phyloP scores from a whole-genome alignment of 208 protist genomes.

The Trypanosoma platydactyli region DNA sequence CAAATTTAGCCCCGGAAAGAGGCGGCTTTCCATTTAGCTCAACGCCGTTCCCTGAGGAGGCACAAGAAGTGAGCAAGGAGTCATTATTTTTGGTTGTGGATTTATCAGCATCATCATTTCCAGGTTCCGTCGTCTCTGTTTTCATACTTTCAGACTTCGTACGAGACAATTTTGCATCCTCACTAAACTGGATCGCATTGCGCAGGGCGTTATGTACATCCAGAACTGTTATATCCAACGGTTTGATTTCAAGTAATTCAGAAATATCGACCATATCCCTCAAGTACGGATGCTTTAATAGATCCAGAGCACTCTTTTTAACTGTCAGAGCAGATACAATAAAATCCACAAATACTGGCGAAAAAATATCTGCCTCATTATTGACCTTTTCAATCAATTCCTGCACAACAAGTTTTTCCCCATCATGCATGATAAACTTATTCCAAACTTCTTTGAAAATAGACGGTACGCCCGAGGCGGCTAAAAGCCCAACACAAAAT shows the following conservation, averaged over 20 bases:
- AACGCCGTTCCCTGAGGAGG: not conserved
- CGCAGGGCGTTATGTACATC: slow-evolving; percentile 49
- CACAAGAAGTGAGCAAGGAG: not conserved
- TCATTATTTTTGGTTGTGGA: slow-evolving; percentile 11
- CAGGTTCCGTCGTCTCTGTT: slow-evolving; percentile 24
- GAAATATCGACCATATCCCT: slow-evolving; percentile 4
- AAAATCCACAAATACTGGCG: slow-evolving; percentile 47
- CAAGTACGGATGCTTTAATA: slow-evolving; percentile 65
- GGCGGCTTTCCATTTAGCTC: too few species aligned
- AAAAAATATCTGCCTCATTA: slow-evolving; percentile 20
- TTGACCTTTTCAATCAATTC: slow-evolving; percentile 35
- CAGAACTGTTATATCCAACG: slow-evolving; percentile 37
- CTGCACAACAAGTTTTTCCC: slow-evolving; percentile 26
- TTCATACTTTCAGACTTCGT: slow-evolving; percentile 59
- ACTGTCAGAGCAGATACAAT: slow-evolving; percentile 46
- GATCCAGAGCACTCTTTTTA: slow-evolving; percentile 30
- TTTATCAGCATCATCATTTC: not conserved
- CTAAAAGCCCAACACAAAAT: slow-evolving; percentile 77
- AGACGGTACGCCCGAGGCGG: slow-evolving; percentile 51
- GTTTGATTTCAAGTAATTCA: slow-evolving; percentile 19
- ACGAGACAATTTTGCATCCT: too few species aligned
- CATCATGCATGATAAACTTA: slow-evolving; percentile 12
- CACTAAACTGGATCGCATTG: slow-evolving; percentile 28
- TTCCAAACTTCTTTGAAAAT: slow-evolving; percentile 50
- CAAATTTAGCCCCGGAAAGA: slow-evolving; percentile 31